Conservation (phyloP, 768 basidiomycete genomes). For the Trametes coccinea region DNA sequence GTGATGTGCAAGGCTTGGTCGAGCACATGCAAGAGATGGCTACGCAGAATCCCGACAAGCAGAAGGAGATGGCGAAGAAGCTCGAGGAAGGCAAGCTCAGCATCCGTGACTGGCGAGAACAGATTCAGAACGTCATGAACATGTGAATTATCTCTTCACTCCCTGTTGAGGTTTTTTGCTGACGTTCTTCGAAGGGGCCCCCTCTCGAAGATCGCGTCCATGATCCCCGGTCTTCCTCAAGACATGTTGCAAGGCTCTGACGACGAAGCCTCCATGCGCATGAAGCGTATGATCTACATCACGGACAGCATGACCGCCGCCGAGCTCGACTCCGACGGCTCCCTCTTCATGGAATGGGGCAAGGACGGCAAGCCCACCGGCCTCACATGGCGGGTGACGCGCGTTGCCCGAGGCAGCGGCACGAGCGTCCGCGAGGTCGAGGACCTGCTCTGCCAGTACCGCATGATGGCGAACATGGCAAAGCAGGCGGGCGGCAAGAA, state of each 20-base stretch:
- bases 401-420: slow-evolving; percentile 92
- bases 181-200: slow-evolving; percentile 72
- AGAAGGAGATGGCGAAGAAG: slow-evolving; percentile 98
- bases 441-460: slow-evolving; percentile 92
- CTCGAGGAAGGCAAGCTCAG: slow-evolving; percentile 96
- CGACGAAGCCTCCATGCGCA: slow-evolving; percentile 84
- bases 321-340: slow-evolving; percentile 95
- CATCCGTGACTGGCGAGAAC: slow-evolving; percentile 97
- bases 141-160: slow-evolving; percentile 60
- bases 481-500: slow-evolving; percentile 98
- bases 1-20: slow-evolving; percentile 96
- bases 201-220: slow-evolving; percentile 95
- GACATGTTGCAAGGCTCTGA: slow-evolving; percentile 90
- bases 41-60: slow-evolving; percentile 90
- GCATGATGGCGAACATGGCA: slow-evolving; percentile 99
- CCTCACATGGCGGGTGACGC: slow-evolving; percentile 87
- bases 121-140: slow-evolving; percentile 96
- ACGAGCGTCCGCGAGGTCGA: slow-evolving; percentile 98
- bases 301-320: slow-evolving; percentile 95
- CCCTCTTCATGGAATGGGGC: slow-evolving; percentile 81
- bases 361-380: slow-evolving; percentile 83
- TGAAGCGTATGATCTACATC: slow-evolving; percentile 99
- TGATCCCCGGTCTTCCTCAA: slow-evolving; percentile 96
- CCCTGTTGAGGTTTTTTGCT: slow-evolving; percentile 2
- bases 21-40: slow-evolving; percentile 98